These are phyloP conservation scores for Marchantia polymorpha DNA, from an alignment of 225 moss, liverwort and hornwort species.

Conservation along the genomic window DNA sequence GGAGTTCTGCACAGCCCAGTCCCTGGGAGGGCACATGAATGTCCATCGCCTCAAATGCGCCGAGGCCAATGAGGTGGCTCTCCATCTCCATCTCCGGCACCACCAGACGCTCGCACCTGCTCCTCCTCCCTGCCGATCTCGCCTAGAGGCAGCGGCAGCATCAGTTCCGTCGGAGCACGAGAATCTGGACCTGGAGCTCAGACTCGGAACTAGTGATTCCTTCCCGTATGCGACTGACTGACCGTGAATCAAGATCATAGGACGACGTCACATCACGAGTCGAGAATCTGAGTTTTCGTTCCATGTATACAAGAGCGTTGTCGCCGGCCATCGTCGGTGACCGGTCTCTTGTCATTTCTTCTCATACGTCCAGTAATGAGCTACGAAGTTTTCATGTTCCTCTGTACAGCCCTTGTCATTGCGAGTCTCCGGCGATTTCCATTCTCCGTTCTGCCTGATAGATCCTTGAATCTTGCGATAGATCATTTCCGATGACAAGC, in stretches of 20 bases:
- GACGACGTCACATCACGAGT: neutral
- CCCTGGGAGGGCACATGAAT: constrained; percentile 72
- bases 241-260: neutral
- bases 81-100: constrained; percentile 28
- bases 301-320: neutral
- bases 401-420: too few species aligned
- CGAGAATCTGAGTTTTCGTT: neutral
- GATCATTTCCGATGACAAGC: too few species aligned
- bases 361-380: too few species aligned
- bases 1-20: constrained; percentile 66
- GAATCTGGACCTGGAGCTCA: constrained; percentile 31
- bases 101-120: constrained; percentile 6
- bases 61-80: constrained; percentile 55
- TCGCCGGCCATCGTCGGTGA: too few species aligned
- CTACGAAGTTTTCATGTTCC: too few species aligned
- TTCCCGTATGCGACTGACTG: neutral
- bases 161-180: constrained; percentile 3
- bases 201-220: constrained; percentile 16
- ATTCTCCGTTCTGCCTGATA: too few species aligned
- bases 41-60: constrained; percentile 62
- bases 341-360: too few species aligned
- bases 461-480: too few species aligned
- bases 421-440: too few species aligned
- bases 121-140: constrained; percentile 11
- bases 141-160: neutral